phyloP scores from a whole-genome alignment of 2,329 filamentous ascomycete genomes.

The Leptoxyphium fumago region DNA sequence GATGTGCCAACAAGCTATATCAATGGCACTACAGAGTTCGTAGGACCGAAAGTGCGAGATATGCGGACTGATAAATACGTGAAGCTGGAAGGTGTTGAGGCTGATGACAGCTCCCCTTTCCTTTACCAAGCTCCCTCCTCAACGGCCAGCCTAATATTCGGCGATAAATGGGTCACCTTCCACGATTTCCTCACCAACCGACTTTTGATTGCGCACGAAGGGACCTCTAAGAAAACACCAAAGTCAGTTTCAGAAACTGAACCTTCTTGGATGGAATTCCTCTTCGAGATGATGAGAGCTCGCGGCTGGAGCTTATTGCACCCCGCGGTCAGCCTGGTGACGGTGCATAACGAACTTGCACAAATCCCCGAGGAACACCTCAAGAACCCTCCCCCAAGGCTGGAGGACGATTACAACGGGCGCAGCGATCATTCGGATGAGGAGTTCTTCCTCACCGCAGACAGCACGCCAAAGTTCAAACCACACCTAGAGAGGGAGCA shows the following conservation, averaged over 20 bases:
- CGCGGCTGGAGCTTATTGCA: slow-evolving; percentile 71
- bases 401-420: slow-evolving; percentile 5
- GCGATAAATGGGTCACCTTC: slow-evolving; percentile 74
- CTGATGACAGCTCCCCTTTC: slow-evolving; percentile 42
- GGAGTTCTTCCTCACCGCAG: slow-evolving; percentile 24
- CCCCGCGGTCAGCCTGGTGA: slow-evolving; percentile 51
- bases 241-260: slow-evolving; percentile 53
- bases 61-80: slow-evolving; percentile 19
- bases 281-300: slow-evolving; percentile 59
- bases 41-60: slow-evolving; percentile 26
- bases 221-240: slow-evolving; percentile 12
- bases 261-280: slow-evolving; percentile 65
- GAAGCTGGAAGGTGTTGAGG: slow-evolving; percentile 6
- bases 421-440: slow-evolving; percentile 6
- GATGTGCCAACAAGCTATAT: slow-evolving; percentile 53
- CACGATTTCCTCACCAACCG: slow-evolving; percentile 62
- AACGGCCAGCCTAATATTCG: slow-evolving; percentile 69
- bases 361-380: slow-evolving; percentile 53
- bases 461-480: slow-evolving; percentile 7
- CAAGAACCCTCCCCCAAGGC: slow-evolving; percentile 2
- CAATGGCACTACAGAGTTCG: slow-evolving; percentile 44
- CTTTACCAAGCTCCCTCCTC: slow-evolving; percentile 76
- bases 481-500: slow-evolving; percentile 34
- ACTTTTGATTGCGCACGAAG: slow-evolving; percentile 26
- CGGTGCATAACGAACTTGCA: slow-evolving; percentile 62